Percentiles rank a stretch among this genome's conserved stretches.
Conservation (phyloP, 306 rosid species). For the Acacia confusa region DNA sequence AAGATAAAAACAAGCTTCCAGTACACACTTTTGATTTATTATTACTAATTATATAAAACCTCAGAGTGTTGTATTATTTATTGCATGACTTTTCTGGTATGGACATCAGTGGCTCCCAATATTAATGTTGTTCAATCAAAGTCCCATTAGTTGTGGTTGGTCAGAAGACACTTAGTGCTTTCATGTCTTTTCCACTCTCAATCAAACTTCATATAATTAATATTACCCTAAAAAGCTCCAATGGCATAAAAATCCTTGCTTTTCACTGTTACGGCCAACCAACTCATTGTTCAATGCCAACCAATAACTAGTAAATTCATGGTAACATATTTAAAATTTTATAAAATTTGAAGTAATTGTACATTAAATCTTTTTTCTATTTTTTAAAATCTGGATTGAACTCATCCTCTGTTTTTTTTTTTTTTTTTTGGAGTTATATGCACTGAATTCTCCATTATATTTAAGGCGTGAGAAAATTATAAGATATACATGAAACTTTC, state of each 20-base stretch:
- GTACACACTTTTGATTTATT: conserved; percentile 28
- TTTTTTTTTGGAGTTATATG: not conserved
- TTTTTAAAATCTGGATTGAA: no score
- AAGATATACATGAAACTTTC: not conserved
- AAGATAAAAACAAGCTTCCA: conserved; percentile 39
- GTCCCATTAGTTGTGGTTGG: conserved; percentile 27
- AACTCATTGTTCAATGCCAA: not conserved
- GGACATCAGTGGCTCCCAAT: conserved; percentile 33
- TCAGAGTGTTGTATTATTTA: conserved; percentile 23
- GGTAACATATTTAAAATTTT: no score
- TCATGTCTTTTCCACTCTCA: conserved; percentile 22
- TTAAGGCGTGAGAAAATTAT: not conserved
- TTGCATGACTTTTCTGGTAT: conserved; percentile 24
- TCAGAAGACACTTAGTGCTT: conserved; percentile 22
- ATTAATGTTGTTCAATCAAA: conserved; percentile 45
- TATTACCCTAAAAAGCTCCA: not conserved
- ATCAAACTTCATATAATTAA: conserved; percentile 11
- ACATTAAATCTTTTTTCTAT: not conserved
- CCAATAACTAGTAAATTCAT: not conserved
- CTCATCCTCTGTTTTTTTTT: not conserved
- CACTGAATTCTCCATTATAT: not conserved
- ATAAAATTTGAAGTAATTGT: no score
- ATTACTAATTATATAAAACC: conserved; percentile 8
- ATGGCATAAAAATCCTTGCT: not conserved
- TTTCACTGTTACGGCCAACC: not conserved